phyloP scores from a whole-genome alignment of 2,329 filamentous ascomycete genomes.

The Venturia aucupariae region DNA sequence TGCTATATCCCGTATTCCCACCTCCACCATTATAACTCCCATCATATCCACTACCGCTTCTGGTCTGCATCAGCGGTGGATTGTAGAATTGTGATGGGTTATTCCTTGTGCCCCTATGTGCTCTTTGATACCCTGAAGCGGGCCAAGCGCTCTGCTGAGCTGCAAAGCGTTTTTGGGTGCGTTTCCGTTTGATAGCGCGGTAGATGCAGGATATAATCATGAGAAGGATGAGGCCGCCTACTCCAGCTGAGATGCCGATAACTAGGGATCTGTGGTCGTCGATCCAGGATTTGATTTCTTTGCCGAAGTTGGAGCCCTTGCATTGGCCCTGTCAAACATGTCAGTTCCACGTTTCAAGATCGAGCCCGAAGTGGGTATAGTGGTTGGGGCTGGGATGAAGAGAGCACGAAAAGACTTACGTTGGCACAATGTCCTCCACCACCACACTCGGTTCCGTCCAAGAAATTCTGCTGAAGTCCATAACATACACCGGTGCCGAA shows the following conservation, averaged over 20 bases:
- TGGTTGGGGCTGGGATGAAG: background rate
- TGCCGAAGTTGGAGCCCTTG: conserved; percentile 56
- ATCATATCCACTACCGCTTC: background rate
- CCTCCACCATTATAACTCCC: background rate
- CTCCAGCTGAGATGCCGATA: conserved; percentile 64
- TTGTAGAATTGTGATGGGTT: conserved; percentile 3
- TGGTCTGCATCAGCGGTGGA: conserved; percentile 4
- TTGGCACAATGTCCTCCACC: conserved; percentile 72
- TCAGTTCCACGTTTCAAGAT: background rate
- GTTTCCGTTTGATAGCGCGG: conserved; percentile 6
- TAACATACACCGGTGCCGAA: conserved; percentile 60
- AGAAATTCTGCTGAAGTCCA: conserved; percentile 77
- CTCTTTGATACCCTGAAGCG: background rate
- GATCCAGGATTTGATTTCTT: conserved; percentile 69
- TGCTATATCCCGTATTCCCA: background rate
- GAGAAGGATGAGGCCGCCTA: conserved; percentile 65
- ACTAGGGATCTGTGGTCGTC: conserved; percentile 67
- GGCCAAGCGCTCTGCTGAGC: background rate
- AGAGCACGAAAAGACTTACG: conserved; percentile 32
- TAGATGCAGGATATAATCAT: conserved; percentile 58
- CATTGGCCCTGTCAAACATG: conserved; percentile 54
- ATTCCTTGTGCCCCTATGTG: background rate
- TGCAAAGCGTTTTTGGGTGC: background rate
- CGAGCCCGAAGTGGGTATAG: background rate
- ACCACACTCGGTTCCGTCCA: conserved; percentile 81